These are phyloP conservation scores for Westerdykella ornata DNA, from an alignment of 2,329 filamentous ascomycete species.

Conservation along the genomic window DNA sequence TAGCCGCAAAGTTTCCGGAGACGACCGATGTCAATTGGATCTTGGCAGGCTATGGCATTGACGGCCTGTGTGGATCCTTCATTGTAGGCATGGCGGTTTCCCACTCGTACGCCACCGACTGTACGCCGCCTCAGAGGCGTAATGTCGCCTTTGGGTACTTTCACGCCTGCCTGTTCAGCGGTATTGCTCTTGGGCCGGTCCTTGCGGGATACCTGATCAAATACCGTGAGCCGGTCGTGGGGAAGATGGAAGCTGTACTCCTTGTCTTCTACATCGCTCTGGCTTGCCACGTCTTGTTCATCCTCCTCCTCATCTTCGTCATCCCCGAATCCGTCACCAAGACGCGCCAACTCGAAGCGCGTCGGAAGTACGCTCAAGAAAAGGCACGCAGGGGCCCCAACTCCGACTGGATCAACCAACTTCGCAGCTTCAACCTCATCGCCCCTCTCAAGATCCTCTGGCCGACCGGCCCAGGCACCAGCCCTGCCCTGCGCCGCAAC, in stretches of 20 bases:
- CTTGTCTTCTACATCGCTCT: constrained; percentile 80
- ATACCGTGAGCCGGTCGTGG: constrained; percentile 24
- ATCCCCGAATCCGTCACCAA: constrained; percentile 80
- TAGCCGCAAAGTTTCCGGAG: constrained; percentile 70
- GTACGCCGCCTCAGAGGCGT: constrained; percentile 70
- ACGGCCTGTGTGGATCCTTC: constrained; percentile 84
- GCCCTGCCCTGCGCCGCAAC: constrained; percentile 63
- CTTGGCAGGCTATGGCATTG: constrained; percentile 66
- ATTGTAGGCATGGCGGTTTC: constrained; percentile 72
- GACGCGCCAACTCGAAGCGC: constrained; percentile 62
- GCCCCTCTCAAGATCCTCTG: constrained; percentile 71
- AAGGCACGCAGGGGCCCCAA: constrained; percentile 30
- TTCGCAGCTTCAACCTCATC: constrained; percentile 57
- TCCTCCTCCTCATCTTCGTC: constrained; percentile 61
- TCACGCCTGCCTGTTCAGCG: constrained; percentile 79
- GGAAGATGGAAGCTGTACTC: constrained; percentile 63
- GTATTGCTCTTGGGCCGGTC: constrained; percentile 81
- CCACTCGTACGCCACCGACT: constrained; percentile 85
- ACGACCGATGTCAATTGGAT: constrained; percentile 70
- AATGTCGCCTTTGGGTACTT: constrained; percentile 84
- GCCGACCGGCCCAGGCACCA: constrained; percentile 60
- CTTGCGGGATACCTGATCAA: constrained; percentile 74
- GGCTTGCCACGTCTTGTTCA: constrained; percentile 65
- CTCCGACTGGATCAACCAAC: constrained; percentile 41
- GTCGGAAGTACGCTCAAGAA: constrained; percentile 56